Conservation (phyloP, 108 stramenopile genomes). For the Nitzschia sp. region DNA sequence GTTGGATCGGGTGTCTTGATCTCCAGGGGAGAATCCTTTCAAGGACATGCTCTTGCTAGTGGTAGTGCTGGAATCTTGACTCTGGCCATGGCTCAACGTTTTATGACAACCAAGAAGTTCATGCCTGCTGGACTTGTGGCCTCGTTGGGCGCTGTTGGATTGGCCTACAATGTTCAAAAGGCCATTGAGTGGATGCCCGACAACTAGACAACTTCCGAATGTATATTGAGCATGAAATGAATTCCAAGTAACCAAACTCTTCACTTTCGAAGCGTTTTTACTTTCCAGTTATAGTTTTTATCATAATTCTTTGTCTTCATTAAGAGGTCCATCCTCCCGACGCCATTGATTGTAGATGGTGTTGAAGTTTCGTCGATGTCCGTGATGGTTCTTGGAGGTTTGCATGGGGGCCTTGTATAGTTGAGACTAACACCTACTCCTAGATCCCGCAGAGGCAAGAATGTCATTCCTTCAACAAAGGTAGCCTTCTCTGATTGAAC, state of each 20-base stretch:
- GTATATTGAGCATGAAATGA: too few species aligned
- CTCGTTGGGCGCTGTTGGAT: conserved; percentile 41
- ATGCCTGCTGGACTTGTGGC: conserved; percentile 72
- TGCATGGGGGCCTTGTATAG: too few species aligned
- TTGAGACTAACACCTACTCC: too few species aligned
- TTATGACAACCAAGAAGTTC: conserved; percentile 67
- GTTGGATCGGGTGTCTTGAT: conserved; percentile 73
- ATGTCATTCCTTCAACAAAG: too few species aligned
- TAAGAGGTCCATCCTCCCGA: neutral
- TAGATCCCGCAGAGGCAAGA: too few species aligned
- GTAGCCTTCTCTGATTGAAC: too few species aligned
- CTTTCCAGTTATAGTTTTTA: too few species aligned
- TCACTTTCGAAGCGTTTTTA: too few species aligned
- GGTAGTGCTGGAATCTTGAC: conserved; percentile 57
- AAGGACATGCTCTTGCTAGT: conserved; percentile 71
- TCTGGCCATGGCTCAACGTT: conserved; percentile 70
- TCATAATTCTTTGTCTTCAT: neutral
- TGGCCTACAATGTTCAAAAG: conserved; percentile 54
- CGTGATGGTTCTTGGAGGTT: conserved; percentile 2
- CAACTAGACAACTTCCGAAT: neutral
- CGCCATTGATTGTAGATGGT: conserved; percentile 5
- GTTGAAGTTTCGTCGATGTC: neutral
- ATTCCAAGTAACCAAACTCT: too few species aligned
- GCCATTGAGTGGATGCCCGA: conserved; percentile 53
- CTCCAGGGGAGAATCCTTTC: conserved; percentile 52